Evolutionary conservation across 179 eudicot genomes (phyloP), one percentile per base, ranked within the genome.

Genomic region (Beta corolliflora): DNA sequence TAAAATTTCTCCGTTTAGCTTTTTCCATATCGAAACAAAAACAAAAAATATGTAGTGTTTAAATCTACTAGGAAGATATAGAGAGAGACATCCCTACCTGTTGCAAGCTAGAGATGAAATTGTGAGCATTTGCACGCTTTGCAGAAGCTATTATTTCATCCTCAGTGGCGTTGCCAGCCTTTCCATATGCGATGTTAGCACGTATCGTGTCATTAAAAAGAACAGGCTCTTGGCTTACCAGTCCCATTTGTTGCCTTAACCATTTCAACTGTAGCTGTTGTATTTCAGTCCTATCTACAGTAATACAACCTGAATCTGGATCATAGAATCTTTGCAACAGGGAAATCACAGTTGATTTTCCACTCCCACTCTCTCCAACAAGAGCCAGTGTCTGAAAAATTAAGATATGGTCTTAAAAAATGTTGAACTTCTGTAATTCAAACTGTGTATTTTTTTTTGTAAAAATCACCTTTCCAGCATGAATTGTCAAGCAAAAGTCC

Each of bases 171-270:
- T 77, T 81, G 19, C 75, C 84, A 19, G 76, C 84, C 45, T 81
- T 81, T 59, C 84, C 80, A 60, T 81, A 81, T 3, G 80, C 74
- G 23, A 82, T 85, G 76, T 85, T 85, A 54, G 78, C 79, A 46
- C 85, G 78, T 29, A 85, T 85, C 5, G 78, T 82, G n/a, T 82
- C 81, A 41, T 82, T 85, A 73, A 82, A 85, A 11, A 85, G 81
- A 52, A 79, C 46, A 21, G 83, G 88, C 44, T 85, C 85, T 82
- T 85, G 88, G 80, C 88, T 85, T 31, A 81, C 84, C 1, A 81
- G 80, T 0, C 84, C 84, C 74, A 77, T 81, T 60, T 81, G 84
- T 50, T 81, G 80, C 77, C 84, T 59, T 58, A 81, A 59, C 84
- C 84, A 76, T 65, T 77, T 81, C 53, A 81, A 69, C 44, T 77